phyloP scores from a whole-genome alignment of 768 basidiomycete species.

The Exidia glandulosa region DNA sequence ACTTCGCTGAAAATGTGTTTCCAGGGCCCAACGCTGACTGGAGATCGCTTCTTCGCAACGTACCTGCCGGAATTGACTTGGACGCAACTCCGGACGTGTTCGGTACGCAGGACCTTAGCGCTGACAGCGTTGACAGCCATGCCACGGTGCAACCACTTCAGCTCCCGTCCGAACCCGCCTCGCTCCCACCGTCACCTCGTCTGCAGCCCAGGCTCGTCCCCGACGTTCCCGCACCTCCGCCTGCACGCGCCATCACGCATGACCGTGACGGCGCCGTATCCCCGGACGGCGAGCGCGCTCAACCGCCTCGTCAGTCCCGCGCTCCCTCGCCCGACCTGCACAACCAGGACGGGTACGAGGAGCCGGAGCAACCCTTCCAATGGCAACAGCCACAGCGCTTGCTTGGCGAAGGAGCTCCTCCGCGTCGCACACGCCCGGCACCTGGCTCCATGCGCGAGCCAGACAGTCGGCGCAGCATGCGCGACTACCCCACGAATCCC shows the following conservation, averaged over 20 bases:
- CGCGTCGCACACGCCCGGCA: background rate
- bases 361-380: background rate
- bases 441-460: background rate
- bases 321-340: background rate
- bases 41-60: background rate
- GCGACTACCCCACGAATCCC: background rate
- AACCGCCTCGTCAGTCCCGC: background rate
- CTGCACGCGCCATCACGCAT: too few relatives aligned
- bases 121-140: too few relatives aligned
- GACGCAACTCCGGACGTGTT: too few relatives aligned
- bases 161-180: too few relatives aligned
- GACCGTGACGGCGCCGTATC: too few relatives aligned
- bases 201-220: too few relatives aligned
- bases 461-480: background rate
- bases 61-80: too few relatives aligned
- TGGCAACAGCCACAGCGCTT: background rate
- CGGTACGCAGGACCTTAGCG: too few relatives aligned
- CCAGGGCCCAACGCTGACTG: slow-evolving; percentile 4
- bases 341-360: background rate
- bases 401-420: background rate
- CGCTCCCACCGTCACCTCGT: too few relatives aligned
- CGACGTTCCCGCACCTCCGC: too few relatives aligned
- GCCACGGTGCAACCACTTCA: too few relatives aligned
- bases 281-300: background rate
- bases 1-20: slow-evolving; percentile 23